A percentile compares a stretch with the other conserved stretches of the same genome.
Conservation (phyloP, 768 basidiomycete genomes). For the Suillus alpinus region DNA sequence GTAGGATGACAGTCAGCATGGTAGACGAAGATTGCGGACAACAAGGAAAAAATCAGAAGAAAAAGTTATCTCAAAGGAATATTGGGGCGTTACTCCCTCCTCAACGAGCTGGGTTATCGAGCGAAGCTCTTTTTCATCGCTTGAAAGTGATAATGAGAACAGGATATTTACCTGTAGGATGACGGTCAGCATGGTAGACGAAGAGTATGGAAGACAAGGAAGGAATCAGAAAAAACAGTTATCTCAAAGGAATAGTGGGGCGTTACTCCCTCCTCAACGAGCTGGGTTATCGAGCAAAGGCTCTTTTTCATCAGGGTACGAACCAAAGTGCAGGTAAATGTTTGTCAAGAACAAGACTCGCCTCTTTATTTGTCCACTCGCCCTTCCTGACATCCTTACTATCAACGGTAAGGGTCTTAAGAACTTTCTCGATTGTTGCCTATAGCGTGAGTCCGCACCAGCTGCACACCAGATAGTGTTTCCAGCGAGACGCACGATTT, state of each 20-base stretch:
- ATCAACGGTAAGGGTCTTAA: constrained; percentile 74
- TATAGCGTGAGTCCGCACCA: constrained; percentile 30
- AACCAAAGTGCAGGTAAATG: constrained; percentile 10
- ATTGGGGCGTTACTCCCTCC: constrained; percentile 77
- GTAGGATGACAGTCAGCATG: constrained; percentile 7
- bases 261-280: constrained; percentile 95
- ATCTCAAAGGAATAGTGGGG: constrained; percentile 74
- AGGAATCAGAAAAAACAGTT: constrained; percentile 41
- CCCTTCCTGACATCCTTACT: constrained; percentile 89
- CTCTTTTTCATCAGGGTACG: constrained; percentile 70
- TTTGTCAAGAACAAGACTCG: constrained; percentile 31
- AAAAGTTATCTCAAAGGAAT: constrained; percentile 62
- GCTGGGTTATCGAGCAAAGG: constrained; percentile 87
- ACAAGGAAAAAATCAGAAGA: constrained; percentile 36
- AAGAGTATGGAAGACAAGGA: not conserved
- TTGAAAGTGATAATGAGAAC: not conserved
- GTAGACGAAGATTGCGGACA: not conserved
- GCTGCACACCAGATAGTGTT: not conserved
- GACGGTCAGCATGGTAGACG: constrained; percentile 9
- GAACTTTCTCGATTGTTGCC: constrained; percentile 85
- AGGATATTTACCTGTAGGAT: constrained; percentile 19
- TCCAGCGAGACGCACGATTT: constrained; percentile 61
- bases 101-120: constrained; percentile 91
- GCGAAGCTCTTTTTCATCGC: constrained; percentile 68
- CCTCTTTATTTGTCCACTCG: constrained; percentile 98